Conservation (phyloP, 2,329 filamentous ascomycete genomes). For the Fusarium compactum region DNA sequence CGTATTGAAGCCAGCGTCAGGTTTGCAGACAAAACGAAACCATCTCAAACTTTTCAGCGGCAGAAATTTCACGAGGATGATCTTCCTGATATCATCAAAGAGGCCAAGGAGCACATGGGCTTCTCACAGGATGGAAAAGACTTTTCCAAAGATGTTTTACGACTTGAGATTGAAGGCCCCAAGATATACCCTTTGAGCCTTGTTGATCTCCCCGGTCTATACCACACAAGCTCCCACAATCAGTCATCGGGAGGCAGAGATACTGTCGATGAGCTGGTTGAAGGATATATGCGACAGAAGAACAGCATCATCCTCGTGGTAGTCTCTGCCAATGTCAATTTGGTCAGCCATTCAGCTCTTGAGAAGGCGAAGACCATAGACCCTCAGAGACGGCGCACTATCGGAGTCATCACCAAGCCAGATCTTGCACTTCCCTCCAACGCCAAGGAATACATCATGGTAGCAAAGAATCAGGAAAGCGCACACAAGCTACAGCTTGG, state of each 20-base stretch:
- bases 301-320: slow-evolving; percentile 72
- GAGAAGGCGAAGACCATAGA: slow-evolving; percentile 59
- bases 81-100: slow-evolving; percentile 62
- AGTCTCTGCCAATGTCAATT: slow-evolving; percentile 62
- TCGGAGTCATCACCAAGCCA: slow-evolving; percentile 69
- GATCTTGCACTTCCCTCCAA: slow-evolving; percentile 57
- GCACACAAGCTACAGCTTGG: slow-evolving; percentile 55
- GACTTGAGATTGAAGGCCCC: slow-evolving; percentile 60
- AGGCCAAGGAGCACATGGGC: slow-evolving; percentile 65
- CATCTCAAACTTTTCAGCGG: slow-evolving; percentile 47
- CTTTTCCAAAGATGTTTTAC: slow-evolving; percentile 61
- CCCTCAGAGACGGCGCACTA: slow-evolving; percentile 58
- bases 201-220: slow-evolving; percentile 66
- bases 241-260: slow-evolving; percentile 50
- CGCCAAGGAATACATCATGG: slow-evolving; percentile 56
- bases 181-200: slow-evolving; percentile 61
- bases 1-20: slow-evolving; percentile 59
- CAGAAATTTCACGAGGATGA: slow-evolving; percentile 54
- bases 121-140: slow-evolving; percentile 46
- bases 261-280: slow-evolving; percentile 54
- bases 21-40: slow-evolving; percentile 46
- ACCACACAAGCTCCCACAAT: slow-evolving; percentile 49
- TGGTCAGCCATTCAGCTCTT: slow-evolving; percentile 65
- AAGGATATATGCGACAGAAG: slow-evolving; percentile 66
- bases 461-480: slow-evolving; percentile 50